These are phyloP conservation scores for Sarocladium strictum DNA, from an alignment of 2,329 filamentous ascomycete species.

Conservation along the genomic window DNA sequence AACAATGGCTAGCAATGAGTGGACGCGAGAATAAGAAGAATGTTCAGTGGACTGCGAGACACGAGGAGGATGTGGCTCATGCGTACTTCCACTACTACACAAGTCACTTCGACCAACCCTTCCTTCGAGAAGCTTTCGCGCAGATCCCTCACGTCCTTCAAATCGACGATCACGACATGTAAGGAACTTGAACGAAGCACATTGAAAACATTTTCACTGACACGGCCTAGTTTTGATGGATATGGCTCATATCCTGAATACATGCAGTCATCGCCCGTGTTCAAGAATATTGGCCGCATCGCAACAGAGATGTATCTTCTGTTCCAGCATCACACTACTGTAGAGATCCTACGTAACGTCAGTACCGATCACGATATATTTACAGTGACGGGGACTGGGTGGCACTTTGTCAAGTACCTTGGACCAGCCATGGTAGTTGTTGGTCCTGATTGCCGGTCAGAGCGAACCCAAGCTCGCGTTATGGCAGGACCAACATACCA, in stretches of 20 bases:
- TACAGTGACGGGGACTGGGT: constrained; percentile 92
- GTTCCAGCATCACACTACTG: constrained; percentile 95
- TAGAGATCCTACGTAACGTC: constrained; percentile 87
- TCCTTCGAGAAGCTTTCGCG: constrained; percentile 89
- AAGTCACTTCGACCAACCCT: constrained; percentile 95
- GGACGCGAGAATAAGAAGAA: constrained; percentile 91
- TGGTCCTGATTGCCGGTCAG: constrained; percentile 85
- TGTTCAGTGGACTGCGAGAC: constrained; percentile 83
- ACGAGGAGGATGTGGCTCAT: constrained; percentile 92
- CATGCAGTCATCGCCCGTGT: constrained; percentile 96
- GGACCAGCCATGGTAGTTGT: constrained; percentile 87
- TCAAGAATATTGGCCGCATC: constrained; percentile 95
- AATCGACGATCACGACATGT: constrained; percentile 98
- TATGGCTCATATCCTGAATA: constrained; percentile 97
- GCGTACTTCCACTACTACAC: constrained; percentile 99
- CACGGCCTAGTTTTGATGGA: constrained; percentile 71
- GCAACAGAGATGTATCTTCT: constrained; percentile 97
- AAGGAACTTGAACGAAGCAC: constrained; percentile 31
- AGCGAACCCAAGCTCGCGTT: constrained; percentile 83
- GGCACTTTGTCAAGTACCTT: constrained; percentile 97
- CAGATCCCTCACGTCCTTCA: constrained; percentile 93
- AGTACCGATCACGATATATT: constrained; percentile 87
- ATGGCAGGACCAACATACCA: constrained; percentile 97
- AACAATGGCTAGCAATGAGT: constrained; percentile 90
- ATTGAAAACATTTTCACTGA: constrained; percentile 13